These are phyloP conservation scores for Trifolium repens DNA, from an alignment of 306 rosid species.

Conservation along the genomic window DNA sequence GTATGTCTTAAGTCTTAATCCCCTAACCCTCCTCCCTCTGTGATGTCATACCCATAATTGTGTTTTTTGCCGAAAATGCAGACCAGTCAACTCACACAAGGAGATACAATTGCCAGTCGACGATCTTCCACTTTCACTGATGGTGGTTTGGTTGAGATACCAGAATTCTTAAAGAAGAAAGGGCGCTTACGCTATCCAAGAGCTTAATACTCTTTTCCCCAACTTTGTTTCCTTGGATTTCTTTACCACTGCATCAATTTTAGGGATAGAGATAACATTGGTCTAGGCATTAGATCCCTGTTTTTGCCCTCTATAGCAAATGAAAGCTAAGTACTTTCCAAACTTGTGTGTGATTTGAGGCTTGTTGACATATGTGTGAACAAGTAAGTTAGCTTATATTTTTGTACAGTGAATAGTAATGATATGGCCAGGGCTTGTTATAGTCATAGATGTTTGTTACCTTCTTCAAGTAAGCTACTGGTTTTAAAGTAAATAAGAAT, in stretches of 20 bases:
- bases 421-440: constrained; percentile 28
- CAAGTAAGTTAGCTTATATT: constrained; percentile 43
- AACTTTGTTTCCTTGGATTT: constrained; percentile 32
- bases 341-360: constrained; percentile 35
- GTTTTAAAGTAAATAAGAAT: constrained; percentile 20
- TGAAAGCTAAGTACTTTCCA: constrained; percentile 48
- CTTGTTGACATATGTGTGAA: constrained; percentile 43
- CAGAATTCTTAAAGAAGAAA: constrained; percentile 95
- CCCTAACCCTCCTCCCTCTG: neutral
- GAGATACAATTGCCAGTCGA: constrained; percentile 67
- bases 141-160: constrained; percentile 83
- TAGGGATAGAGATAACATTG: constrained; percentile 48
- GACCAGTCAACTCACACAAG: constrained; percentile 74
- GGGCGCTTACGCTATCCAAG: constrained; percentile 96
- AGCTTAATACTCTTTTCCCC: constrained; percentile 49
- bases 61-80: constrained; percentile 44
- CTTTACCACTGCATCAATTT: constrained; percentile 44
- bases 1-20: constrained; percentile 48
- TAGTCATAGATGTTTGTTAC: constrained; percentile 33
- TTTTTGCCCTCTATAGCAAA: constrained; percentile 47
- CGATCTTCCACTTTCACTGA: constrained; percentile 75
- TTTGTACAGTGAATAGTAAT: constrained; percentile 47
- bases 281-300: constrained; percentile 48
- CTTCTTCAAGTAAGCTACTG: constrained; percentile 17
- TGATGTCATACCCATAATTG: constrained; percentile 34